These are phyloP conservation scores for Microthyrium microscopicum DNA, from an alignment of 2,329 filamentous ascomycete species.

Conservation along the genomic window DNA sequence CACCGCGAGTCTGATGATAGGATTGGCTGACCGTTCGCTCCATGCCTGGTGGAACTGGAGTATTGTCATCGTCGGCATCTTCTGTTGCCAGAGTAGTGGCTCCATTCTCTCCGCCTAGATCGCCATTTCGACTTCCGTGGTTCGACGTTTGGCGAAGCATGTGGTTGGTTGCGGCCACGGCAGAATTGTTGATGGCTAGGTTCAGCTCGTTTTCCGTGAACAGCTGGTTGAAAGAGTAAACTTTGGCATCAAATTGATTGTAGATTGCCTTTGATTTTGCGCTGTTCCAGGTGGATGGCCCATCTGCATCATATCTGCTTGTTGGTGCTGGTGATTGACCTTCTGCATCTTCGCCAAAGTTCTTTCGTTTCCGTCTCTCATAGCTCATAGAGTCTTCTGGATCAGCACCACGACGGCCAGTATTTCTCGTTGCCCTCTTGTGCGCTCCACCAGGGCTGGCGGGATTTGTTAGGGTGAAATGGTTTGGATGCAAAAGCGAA, in stretches of 20 bases:
- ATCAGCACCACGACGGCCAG: slow-evolving; percentile 38
- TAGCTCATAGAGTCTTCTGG: slow-evolving; percentile 21
- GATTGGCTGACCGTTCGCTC: slow-evolving; percentile 42
- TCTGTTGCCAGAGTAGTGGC: slow-evolving; percentile 8
- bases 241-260: slow-evolving; percentile 39
- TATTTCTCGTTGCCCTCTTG: slow-evolving; percentile 47
- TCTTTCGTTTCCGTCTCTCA: slow-evolving; percentile 42
- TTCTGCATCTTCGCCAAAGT: slow-evolving; percentile 32
- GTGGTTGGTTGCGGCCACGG: slow-evolving; percentile 38
- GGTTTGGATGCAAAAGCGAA: slow-evolving; percentile 46
- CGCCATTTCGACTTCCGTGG: slow-evolving; percentile 17
- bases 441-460: slow-evolving; percentile 43
- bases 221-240: slow-evolving; percentile 45
- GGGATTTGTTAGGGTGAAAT: slow-evolving; percentile 50
- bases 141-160: slow-evolving; percentile 26
- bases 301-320: slow-evolving; percentile 28
- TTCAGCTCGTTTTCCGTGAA: slow-evolving; percentile 52
- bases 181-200: slow-evolving; percentile 43
- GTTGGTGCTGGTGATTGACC: slow-evolving; percentile 22
- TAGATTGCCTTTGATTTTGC: slow-evolving; percentile 34
- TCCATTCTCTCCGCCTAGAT: background rate
- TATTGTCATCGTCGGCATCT: slow-evolving; percentile 15
- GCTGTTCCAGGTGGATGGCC: slow-evolving; percentile 34
- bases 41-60: slow-evolving; percentile 38
- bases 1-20: slow-evolving; percentile 34